phyloP scores from a whole-genome alignment of 768 basidiomycete genomes.

The Panellus pusillus region DNA sequence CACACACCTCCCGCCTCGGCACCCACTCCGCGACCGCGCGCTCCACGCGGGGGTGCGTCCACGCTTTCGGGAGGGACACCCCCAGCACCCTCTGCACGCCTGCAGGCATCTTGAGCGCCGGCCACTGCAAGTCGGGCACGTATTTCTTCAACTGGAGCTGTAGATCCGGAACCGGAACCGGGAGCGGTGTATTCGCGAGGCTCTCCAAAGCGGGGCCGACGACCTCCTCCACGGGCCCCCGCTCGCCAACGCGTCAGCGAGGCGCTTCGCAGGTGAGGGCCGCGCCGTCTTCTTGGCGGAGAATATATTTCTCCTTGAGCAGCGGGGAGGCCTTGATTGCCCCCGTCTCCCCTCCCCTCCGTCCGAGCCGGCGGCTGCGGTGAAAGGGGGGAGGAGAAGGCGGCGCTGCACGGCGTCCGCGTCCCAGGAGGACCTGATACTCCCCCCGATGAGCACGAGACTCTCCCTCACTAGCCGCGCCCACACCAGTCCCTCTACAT shows the following conservation, averaged over 20 bases:
- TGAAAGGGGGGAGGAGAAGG: slow-evolving; percentile 9
- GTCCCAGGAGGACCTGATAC: slow-evolving; percentile 62
- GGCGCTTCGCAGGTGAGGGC: slow-evolving; percentile 51
- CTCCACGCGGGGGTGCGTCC: slow-evolving; percentile 54
- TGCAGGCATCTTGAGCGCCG: neutral
- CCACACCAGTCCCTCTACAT: slow-evolving; percentile 50
- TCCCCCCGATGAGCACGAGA: slow-evolving; percentile 64
- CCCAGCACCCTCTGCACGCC: neutral
- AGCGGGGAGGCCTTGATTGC: slow-evolving; percentile 38
- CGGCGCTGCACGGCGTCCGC: slow-evolving; percentile 36
- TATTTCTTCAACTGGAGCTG: too few species aligned
- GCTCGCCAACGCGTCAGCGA: slow-evolving; percentile 59
- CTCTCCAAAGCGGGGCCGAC: slow-evolving; percentile 47
- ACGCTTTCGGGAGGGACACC: slow-evolving; percentile 44
- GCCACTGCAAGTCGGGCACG: neutral
- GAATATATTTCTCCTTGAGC: slow-evolving; percentile 47
- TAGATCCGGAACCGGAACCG: neutral
- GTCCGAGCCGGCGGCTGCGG: neutral
- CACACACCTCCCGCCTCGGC: slow-evolving; percentile 63
- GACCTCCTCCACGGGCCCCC: slow-evolving; percentile 54
- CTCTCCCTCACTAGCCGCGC: slow-evolving; percentile 54
- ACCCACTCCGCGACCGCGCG: slow-evolving; percentile 54
- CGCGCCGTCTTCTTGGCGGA: slow-evolving; percentile 29
- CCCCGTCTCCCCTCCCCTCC: slow-evolving; percentile 26
- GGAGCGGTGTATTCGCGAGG: slow-evolving; percentile 30